Conservation (phyloP, 805 yeast species). For the Yarrowia sp. region DNA sequence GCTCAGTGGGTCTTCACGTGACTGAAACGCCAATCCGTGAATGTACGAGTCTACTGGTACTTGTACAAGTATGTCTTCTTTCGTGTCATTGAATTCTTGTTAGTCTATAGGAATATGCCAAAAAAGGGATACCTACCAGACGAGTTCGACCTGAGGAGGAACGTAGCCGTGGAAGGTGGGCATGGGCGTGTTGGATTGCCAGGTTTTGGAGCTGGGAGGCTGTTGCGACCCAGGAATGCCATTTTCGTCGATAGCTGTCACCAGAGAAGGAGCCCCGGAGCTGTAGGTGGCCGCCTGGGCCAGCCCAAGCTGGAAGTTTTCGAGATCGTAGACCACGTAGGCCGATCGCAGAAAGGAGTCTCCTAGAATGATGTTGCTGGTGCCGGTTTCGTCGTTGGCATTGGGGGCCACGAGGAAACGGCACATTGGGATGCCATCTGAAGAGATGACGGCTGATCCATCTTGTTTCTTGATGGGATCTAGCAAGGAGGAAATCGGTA, state of each 20-base stretch:
- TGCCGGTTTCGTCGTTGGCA: not conserved
- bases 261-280: slow-evolving; percentile 49
- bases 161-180: slow-evolving; percentile 27
- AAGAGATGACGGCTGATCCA: slow-evolving; percentile 6
- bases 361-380: slow-evolving; percentile 51
- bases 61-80: too few relatives aligned
- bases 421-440: slow-evolving; percentile 34
- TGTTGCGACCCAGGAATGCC: slow-evolving; percentile 23
- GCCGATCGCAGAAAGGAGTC: slow-evolving; percentile 69
- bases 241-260: slow-evolving; percentile 6
- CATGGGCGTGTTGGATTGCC: slow-evolving; percentile 26
- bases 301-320: slow-evolving; percentile 60
- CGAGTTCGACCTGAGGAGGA: slow-evolving; percentile 2
- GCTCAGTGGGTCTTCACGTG: slow-evolving; percentile 1
- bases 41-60: too few relatives aligned
- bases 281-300: slow-evolving; percentile 55
- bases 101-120: not conserved
- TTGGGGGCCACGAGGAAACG: slow-evolving; percentile 41
- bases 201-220: not conserved
- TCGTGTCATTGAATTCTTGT: not conserved
- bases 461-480: slow-evolving; percentile 41
- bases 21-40: not conserved
- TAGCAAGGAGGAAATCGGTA: slow-evolving; percentile 75
- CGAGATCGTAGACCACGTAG: slow-evolving; percentile 72
- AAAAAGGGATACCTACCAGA: not conserved